Percentiles rank a stretch among this genome's conserved stretches.
These are phyloP conservation scores for Trametes meyenii DNA, from an alignment of 768 basidiomycete species.

Conservation along the genomic window DNA sequence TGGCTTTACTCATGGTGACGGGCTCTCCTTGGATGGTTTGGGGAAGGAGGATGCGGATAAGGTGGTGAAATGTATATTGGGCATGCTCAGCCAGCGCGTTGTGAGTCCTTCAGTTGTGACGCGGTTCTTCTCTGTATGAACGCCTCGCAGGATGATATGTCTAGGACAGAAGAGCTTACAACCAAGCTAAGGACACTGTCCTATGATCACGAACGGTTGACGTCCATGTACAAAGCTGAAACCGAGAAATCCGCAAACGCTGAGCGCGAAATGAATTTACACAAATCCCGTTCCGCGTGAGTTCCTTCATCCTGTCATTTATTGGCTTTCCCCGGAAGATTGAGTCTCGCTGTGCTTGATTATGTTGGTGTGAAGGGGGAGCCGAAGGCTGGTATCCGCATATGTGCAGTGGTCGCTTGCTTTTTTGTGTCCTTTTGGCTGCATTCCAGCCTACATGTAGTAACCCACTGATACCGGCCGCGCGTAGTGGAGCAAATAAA, in stretches of 20 bases:
- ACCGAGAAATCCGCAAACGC: slow-evolving; percentile 67
- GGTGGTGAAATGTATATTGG: slow-evolving; percentile 73
- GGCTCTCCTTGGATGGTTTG: slow-evolving; percentile 69
- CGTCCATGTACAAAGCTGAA: slow-evolving; percentile 60
- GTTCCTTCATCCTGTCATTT: slow-evolving; percentile 34
- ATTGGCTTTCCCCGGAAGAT: not conserved
- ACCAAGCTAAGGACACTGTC: slow-evolving; percentile 75
- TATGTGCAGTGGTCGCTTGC: not conserved
- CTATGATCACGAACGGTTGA: slow-evolving; percentile 80
- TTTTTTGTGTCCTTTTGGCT: not conserved
- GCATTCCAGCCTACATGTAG: not conserved
- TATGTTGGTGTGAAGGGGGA: too few relatives aligned
- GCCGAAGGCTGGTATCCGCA: too few relatives aligned
- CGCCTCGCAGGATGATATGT: slow-evolving; percentile 65
- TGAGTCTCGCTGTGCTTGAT: too few relatives aligned
- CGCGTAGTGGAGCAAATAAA: slow-evolving; percentile 49
- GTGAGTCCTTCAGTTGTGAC: slow-evolving; percentile 46
- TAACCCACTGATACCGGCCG: not conserved
- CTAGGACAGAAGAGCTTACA: slow-evolving; percentile 72
- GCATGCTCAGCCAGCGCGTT: slow-evolving; percentile 74
- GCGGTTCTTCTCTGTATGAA: not conserved
- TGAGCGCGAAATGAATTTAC: slow-evolving; percentile 75
- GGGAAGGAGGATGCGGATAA: slow-evolving; percentile 55
- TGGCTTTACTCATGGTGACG: slow-evolving; percentile 67
- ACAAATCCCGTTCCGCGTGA: slow-evolving; percentile 73